Percentiles rank a stretch among this genome's conserved stretches.
phyloP scores from a whole-genome alignment of 1,284 basidiomycete genomes.

The Fomitopsis pinicola region DNA sequence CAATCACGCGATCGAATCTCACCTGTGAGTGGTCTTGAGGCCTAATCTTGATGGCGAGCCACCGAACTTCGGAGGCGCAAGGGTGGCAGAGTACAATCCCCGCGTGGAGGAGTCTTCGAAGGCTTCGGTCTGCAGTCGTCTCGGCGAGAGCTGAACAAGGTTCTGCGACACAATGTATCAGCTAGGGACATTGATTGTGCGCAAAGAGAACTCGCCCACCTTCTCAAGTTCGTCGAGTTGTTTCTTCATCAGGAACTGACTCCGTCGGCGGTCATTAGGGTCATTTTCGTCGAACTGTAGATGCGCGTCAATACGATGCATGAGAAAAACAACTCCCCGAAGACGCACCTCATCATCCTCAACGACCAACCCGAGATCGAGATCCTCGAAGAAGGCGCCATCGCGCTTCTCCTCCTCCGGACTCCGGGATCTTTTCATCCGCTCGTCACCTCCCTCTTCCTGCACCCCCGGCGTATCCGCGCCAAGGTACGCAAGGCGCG shows the following conservation, averaged over 20 bases:
- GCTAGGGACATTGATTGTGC: neutral
- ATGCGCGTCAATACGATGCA: constrained; percentile 1
- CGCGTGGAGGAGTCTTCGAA: constrained; percentile 35
- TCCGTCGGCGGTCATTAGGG: constrained; percentile 64
- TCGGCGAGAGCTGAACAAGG: constrained; percentile 67
- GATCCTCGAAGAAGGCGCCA: constrained; percentile 66
- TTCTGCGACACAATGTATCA: constrained; percentile 35
- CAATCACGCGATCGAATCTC: neutral
- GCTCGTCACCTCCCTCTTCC: constrained; percentile 3
- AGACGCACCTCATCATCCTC: constrained; percentile 35
- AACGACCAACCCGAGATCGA: constrained; percentile 57
- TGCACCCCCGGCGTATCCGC: constrained; percentile 16
- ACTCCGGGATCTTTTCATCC: constrained; percentile 31
- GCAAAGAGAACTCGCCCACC: constrained; percentile 33
- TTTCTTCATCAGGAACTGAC: constrained; percentile 65
- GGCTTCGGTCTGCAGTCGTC: constrained; percentile 44
- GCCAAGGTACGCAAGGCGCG: constrained; percentile 28
- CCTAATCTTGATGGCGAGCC: constrained; percentile 1
- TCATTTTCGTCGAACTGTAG: constrained; percentile 60
- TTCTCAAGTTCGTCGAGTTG: constrained; percentile 73
- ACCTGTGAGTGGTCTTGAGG: neutral
- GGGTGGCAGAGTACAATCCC: constrained; percentile 21
- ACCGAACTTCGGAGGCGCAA: constrained; percentile 27
- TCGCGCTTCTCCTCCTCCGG: constrained; percentile 57
- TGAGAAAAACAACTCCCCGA: neutral